phyloP scores from a whole-genome alignment of 169 alveolate genomes.

The Plasmodium malariae region DNA sequence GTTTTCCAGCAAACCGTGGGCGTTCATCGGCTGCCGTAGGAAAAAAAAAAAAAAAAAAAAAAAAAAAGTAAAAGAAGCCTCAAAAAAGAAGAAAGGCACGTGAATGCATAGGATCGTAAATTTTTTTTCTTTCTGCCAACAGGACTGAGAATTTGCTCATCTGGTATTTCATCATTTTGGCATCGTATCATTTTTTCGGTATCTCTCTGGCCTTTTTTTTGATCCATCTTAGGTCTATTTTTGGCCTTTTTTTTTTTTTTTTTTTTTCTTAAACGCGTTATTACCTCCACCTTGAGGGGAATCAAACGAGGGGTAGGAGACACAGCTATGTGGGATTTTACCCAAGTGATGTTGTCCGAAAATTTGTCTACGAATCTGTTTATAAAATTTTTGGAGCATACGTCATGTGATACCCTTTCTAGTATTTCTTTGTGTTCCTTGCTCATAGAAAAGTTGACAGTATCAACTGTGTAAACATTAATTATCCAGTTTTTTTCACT shows the following conservation, averaged over 20 bases:
- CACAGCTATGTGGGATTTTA: constrained; percentile 24
- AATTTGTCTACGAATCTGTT: constrained; percentile 20
- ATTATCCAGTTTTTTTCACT: constrained; percentile 45
- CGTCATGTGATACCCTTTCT: constrained; percentile 52
- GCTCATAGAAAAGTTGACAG: neutral
- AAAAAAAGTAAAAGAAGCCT: neutral
- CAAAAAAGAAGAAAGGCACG: neutral
- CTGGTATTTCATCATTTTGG: neutral
- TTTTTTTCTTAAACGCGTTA: no score
- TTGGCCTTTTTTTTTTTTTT: no score
- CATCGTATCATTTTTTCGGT: neutral
- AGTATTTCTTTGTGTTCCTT: constrained; percentile 30
- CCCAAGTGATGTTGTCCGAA: constrained; percentile 26
- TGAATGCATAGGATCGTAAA: no score
- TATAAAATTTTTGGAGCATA: constrained; percentile 57
- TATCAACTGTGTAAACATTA: constrained; percentile 16
- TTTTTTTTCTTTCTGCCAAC: no score
- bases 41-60: neutral
- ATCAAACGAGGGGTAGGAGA: constrained; percentile 26
- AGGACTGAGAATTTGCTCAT: neutral
- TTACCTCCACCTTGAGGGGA: constrained; percentile 31
- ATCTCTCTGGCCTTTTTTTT: neutral
- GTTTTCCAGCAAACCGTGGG: constrained; percentile 31
- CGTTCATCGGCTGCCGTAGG: constrained; percentile 1
- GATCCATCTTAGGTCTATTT: no score